Percentiles rank a stretch among this genome's conserved stretches.
Evolutionary conservation across 1,284 basidiomycete species (phyloP).

Genomic region (Sanguinoderma infundibulare): DNA sequence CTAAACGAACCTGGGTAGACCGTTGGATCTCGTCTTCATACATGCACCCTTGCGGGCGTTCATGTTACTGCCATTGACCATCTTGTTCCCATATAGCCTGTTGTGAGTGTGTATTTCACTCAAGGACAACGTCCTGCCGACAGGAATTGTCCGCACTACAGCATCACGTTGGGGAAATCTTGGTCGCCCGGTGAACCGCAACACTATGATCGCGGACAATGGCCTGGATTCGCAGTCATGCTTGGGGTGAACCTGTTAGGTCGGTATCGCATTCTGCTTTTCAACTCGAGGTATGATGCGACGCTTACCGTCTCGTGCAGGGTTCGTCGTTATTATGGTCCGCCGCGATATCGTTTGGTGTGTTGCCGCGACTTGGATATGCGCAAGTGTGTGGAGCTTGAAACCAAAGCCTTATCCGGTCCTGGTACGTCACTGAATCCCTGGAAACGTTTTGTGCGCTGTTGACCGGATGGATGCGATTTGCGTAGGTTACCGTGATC

Average conservation of each 20-base stretch:
- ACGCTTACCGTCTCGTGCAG: conserved; percentile 30
- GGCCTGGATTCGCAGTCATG: conserved; percentile 66
- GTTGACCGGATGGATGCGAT: neutral
- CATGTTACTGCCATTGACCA: conserved; percentile 55
- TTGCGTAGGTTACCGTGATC: conserved; percentile 55
- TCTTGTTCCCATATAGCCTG: conserved; percentile 54
- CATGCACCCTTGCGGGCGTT: conserved; percentile 78
- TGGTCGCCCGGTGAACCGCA: conserved; percentile 48
- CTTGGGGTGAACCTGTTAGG: conserved; percentile 59
- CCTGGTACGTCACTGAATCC: conserved; percentile 48
- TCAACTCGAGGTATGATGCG: neutral
- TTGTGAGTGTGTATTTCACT: conserved; percentile 44
- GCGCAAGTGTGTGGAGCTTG: conserved; percentile 62
- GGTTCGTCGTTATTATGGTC: conserved; percentile 55
- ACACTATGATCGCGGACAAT: conserved; percentile 56
- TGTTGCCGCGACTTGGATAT: conserved; percentile 72
- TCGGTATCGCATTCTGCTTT: conserved; percentile 7
- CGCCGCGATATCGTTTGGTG: conserved; percentile 74
- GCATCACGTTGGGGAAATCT: conserved; percentile 55
- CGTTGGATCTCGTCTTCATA: conserved; percentile 69
- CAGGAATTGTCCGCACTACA: conserved; percentile 30
- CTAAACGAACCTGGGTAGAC: conserved; percentile 43
- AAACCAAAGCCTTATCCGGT: conserved; percentile 65
- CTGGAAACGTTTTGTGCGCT: neutral
- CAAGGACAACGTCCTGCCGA: neutral